Evolutionary conservation across 441 rosid species (phyloP).

Genomic region (Cnidoscolus chayamansa): DNA sequence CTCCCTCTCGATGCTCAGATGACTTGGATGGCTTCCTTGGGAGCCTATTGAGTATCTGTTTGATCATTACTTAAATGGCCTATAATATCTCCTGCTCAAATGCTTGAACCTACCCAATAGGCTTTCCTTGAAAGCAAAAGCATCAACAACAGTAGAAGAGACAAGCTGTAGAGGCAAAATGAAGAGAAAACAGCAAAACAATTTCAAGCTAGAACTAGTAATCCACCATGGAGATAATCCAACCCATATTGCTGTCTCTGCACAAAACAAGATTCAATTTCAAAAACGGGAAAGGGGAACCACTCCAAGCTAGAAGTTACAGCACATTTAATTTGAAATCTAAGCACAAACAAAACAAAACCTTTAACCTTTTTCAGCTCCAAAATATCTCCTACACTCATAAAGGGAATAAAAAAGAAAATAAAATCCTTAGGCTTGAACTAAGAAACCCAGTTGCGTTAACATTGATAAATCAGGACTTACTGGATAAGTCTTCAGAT

Average conservation of each 20-base stretch:
- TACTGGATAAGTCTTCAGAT: neutral
- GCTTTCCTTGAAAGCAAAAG: neutral
- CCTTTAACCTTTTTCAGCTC: neutral
- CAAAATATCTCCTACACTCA: neutral
- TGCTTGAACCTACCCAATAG: conserved; percentile 6
- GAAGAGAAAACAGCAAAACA: neutral
- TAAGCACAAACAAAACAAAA: neutral
- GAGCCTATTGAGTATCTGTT: conserved; percentile 78
- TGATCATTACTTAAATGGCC: conserved; percentile 50
- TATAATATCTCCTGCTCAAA: conserved; percentile 14
- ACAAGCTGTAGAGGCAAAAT: neutral
- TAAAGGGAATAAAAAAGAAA: neutral
- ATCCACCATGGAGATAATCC: neutral
- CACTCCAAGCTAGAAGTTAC: neutral
- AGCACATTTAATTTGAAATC: neutral
- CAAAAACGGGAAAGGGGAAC: neutral
- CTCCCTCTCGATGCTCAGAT: conserved; percentile 50
- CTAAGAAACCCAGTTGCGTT: neutral
- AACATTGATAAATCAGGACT: neutral
- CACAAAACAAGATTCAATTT: neutral
- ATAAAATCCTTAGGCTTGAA: neutral
- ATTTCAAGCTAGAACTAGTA: neutral
- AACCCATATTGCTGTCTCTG: neutral
- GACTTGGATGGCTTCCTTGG: conserved; percentile 78
- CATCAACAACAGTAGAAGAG: neutral